Evolutionary conservation across 2,329 filamentous ascomycete species (phyloP).

Genomic region (Ceratocystis papillata): DNA sequence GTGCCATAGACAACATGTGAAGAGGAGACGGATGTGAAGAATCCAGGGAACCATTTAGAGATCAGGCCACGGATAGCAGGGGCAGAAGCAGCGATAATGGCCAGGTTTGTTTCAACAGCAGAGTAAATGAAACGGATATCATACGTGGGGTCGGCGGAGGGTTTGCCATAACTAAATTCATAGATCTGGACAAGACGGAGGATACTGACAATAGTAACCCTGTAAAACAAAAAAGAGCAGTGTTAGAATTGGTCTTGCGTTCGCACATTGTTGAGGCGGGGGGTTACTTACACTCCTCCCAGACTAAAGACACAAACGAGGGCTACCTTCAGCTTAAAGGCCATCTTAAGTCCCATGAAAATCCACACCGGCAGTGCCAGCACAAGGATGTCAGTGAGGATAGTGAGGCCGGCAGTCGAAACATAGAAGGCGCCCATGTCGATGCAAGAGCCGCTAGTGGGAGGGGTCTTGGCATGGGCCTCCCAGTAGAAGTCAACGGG

Average conservation of each 20-base stretch:
- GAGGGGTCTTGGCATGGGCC: neutral
- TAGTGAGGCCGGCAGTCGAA: conserved; percentile 32
- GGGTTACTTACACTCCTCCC: conserved; percentile 31
- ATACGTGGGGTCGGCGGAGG: conserved; percentile 27
- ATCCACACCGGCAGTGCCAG: conserved; percentile 35
- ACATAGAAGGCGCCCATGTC: conserved; percentile 30
- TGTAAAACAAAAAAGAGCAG: conserved; percentile 22
- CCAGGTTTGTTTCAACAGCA: conserved; percentile 33
- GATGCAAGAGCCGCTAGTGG: conserved; percentile 31
- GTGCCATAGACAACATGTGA: conserved; percentile 15
- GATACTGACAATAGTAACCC: conserved; percentile 31
- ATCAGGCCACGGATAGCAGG: conserved; percentile 33
- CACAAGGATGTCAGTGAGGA: conserved; percentile 35
- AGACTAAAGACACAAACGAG: conserved; percentile 35
- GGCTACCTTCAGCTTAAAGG: conserved; percentile 32
- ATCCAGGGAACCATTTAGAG: conserved; percentile 31
- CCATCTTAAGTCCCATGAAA: conserved; percentile 35
- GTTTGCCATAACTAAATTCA: conserved; percentile 21
- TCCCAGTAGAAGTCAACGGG: conserved; percentile 33
- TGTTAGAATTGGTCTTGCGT: neutral
- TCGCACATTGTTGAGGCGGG: too few species aligned
- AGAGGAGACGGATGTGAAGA: conserved; percentile 27
- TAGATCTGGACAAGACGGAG: conserved; percentile 30
- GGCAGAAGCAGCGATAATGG: conserved; percentile 33
- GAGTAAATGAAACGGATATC: conserved; percentile 31